Conservation (phyloP, 306 rosid species). For the Gastrolobium villosum region DNA sequence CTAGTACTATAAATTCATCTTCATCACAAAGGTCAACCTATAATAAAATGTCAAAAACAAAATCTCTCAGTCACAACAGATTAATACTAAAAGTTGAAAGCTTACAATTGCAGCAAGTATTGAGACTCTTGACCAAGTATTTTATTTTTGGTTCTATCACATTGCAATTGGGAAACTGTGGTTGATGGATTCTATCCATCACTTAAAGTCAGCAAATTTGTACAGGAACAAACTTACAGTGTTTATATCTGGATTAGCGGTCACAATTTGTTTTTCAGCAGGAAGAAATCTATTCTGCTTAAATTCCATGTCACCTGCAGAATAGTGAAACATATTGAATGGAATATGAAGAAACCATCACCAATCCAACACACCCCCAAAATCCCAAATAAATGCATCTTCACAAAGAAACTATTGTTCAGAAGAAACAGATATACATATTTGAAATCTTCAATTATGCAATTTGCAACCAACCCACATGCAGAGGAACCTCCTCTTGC, state of each 20-base stretch:
- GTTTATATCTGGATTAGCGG: slow-evolving; percentile 89
- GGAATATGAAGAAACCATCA: slow-evolving; percentile 35
- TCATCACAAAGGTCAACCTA: slow-evolving; percentile 86
- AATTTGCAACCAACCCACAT: slow-evolving; percentile 15
- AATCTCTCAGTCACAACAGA: slow-evolving; percentile 16
- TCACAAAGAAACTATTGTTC: neutral
- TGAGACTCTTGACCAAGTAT: slow-evolving; percentile 12
- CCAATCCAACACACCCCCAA: neutral
- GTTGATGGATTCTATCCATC: neutral
- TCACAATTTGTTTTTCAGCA: slow-evolving; percentile 82
- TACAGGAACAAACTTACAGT: slow-evolving; percentile 62
- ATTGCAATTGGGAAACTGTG: slow-evolving; percentile 8
- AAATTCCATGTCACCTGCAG: slow-evolving; percentile 93
- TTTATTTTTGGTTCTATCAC: slow-evolving; percentile 20
- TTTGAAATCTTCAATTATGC: neutral
- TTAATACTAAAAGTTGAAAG: slow-evolving; percentile 2
- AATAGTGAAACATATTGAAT: slow-evolving; percentile 37
- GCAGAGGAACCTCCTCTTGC: slow-evolving; percentile 33
- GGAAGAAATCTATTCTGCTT: slow-evolving; percentile 86
- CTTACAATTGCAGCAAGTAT: neutral
- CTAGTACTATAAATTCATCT: slow-evolving; percentile 72
- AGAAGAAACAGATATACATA: slow-evolving; percentile 7
- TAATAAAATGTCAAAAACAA: slow-evolving; percentile 18
- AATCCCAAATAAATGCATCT: neutral
- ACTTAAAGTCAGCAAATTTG: slow-evolving; percentile 13